phyloP scores from a whole-genome alignment of 2,329 filamentous ascomycete species.

The Grosmannia serpens region DNA sequence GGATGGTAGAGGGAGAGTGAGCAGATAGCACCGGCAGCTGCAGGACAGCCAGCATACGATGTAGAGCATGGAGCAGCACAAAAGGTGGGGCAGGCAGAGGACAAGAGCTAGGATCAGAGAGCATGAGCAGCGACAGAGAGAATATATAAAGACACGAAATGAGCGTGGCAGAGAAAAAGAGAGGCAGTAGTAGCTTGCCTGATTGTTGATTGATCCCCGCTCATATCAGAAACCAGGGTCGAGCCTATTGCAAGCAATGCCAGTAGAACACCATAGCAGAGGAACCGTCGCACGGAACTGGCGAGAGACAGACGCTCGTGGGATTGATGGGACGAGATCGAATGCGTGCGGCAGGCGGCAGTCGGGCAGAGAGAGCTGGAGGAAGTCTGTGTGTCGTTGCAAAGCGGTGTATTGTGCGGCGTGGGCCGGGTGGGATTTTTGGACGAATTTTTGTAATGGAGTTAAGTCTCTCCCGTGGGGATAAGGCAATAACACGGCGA shows the following conservation, averaged over 20 bases:
- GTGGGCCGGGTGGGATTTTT: not conserved
- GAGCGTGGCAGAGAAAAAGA: not conserved
- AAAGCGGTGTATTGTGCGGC: constrained; percentile 2
- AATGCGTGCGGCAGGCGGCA: not conserved
- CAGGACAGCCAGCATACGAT: not conserved
- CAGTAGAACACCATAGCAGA: constrained; percentile 5
- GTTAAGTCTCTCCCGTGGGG: not conserved
- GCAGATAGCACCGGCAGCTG: not conserved
- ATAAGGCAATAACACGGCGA: not conserved
- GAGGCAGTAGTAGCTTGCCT: constrained; percentile 26
- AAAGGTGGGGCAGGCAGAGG: not conserved
- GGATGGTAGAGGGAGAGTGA: not conserved
- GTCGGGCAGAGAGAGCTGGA: not conserved
- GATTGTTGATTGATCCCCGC: constrained; percentile 43
- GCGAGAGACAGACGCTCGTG: not conserved
- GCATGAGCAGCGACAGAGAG: not conserved
- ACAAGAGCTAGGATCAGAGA: not conserved
- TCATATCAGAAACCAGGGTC: constrained; percentile 43
- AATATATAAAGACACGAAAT: constrained; percentile 1
- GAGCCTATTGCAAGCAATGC: constrained; percentile 1
- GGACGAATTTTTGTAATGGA: not conserved
- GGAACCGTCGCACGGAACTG: not conserved
- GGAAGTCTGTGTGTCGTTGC: not conserved
- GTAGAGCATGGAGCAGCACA: not conserved
- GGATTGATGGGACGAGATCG: not conserved